Base-by-base conservation (phyloP, 2,329 filamentous ascomycete species). In the Dactylonectria estremocensis region DNA sequence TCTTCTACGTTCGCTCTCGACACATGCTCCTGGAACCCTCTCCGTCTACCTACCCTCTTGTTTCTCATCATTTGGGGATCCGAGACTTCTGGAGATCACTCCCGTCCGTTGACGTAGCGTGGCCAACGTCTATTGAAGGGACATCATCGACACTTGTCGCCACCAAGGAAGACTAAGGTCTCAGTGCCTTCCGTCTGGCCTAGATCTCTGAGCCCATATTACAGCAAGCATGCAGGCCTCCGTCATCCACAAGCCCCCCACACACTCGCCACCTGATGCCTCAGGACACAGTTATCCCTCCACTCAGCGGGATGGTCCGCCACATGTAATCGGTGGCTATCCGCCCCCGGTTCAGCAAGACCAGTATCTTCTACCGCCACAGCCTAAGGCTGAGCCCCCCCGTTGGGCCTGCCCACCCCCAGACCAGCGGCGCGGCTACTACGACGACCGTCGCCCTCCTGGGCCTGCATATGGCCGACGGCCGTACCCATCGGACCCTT, bases 251-350 rank as follows among this genome's bases (percentile, higher is more conserved):
- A 67, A 77, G 76, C 43, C 78, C 76, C 56, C 78, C 77, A 43
- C 81, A 80, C 58, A 64, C 74, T 22, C 67, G 72, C 16, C 79
- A 81, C 63, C 75, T 77, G 55, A 78, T 79, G 65, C 86, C 84
- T 70, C 9, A 37, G 35, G 35, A 37, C 13, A 37, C 13, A 37
- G 35, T 14, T 37, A 11, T 37, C 13, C 35, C 9, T 37, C 9
- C 13, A 3, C 35, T 11, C 9, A 37, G 9, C 35, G 10, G 35
- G 9, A 37, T 3, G 82, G 80, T 62, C 83, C 85, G 49, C 82
- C 84, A 45, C 81, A 77, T 73, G 79, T 81, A 61, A 77, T 83
- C 48, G 86, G 87, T 69, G 86, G 85, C 13, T 87, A 84, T 71
- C 80, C 82, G 11, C 82, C 84, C n/a, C n/a, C n/a, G n/a, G n/a